phyloP scores from a whole-genome alignment of 192 early-diverging fungal species.

The Coemansia sp. region DNA sequence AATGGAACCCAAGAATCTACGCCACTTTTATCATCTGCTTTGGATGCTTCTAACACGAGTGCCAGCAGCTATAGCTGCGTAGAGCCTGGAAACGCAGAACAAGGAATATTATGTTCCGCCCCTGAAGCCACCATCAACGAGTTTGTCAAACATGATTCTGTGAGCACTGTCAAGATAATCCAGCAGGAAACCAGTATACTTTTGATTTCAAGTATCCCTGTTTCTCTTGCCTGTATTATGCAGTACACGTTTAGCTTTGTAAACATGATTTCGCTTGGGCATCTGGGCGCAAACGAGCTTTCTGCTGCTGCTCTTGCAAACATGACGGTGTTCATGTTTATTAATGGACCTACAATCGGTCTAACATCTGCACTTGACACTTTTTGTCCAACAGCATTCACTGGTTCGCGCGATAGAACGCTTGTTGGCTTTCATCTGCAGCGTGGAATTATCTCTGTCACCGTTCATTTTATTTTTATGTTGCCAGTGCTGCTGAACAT shows the following conservation, averaged over 20 bases:
- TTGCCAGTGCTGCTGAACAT: conserved; percentile 71
- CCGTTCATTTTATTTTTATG: conserved; percentile 71
- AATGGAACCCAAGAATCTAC: background rate
- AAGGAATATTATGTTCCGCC: background rate
- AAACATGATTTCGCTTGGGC: conserved; percentile 64
- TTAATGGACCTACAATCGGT: conserved; percentile 68
- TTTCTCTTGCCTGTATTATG: conserved; percentile 58
- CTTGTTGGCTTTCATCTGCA: conserved; percentile 76
- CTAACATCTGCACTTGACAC: conserved; percentile 76
- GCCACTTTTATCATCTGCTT: background rate
- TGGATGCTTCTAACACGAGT: background rate
- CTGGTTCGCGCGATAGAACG: conserved; percentile 64
- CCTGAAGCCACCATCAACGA: background rate
- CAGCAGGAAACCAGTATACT: conserved; percentile 26
- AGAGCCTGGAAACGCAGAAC: background rate
- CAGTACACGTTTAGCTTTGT: conserved; percentile 67
- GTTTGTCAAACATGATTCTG: conserved; percentile 18
- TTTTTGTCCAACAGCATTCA: conserved; percentile 71
- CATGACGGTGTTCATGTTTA: conserved; percentile 75
- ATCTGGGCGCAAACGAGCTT: conserved; percentile 64
- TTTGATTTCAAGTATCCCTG: conserved; percentile 21
- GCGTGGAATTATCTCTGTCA: conserved; percentile 76
- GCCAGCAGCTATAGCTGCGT: background rate
- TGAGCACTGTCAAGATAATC: conserved; percentile 12
- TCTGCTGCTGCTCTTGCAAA: conserved; percentile 70